Conservation (phyloP, 352 stramenopile genomes). For the Phytophthora capsici region DNA sequence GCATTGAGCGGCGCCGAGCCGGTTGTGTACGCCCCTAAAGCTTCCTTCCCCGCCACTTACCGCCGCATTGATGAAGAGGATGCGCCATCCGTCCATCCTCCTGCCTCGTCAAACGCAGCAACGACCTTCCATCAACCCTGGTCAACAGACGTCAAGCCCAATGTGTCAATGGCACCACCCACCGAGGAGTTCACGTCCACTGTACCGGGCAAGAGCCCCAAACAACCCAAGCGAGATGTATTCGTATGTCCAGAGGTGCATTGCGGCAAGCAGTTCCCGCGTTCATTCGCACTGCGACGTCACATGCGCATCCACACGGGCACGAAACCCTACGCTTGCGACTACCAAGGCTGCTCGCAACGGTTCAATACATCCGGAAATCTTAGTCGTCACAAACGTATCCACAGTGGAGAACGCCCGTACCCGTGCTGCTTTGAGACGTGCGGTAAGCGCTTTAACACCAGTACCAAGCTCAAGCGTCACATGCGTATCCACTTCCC, state of each 20-base stretch:
- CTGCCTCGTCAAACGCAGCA: conserved; percentile 27
- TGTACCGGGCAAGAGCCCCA: conserved; percentile 5
- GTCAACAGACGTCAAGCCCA: conserved; percentile 14
- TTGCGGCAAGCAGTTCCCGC: conserved; percentile 88
- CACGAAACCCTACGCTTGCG: conserved; percentile 83
- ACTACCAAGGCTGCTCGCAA: conserved; percentile 75
- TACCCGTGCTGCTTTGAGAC: conserved; percentile 81
- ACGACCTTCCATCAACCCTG: conserved; percentile 4
- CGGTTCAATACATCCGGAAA: conserved; percentile 91
- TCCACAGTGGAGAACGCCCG: conserved; percentile 83
- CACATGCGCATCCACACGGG: conserved; percentile 89
- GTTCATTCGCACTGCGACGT: conserved; percentile 81
- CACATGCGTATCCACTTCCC: conserved; percentile 91
- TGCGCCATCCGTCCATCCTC: conserved; percentile 35
- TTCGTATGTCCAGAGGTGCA: conserved; percentile 81
- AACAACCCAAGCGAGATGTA: conserved; percentile 34
- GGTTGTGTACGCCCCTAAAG: conserved; percentile 39
- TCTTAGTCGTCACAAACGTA: conserved; percentile 87
- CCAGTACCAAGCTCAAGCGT: conserved; percentile 88
- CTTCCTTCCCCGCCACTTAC: conserved; percentile 16
- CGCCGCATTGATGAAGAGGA: conserved; percentile 34
- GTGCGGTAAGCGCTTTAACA: conserved; percentile 89
- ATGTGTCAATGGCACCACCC: neutral
- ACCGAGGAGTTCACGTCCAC: neutral
- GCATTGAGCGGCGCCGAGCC: conserved; percentile 25